Conservation (phyloP, 192 early-diverging fungal genomes). For the Physocladia obscura region DNA sequence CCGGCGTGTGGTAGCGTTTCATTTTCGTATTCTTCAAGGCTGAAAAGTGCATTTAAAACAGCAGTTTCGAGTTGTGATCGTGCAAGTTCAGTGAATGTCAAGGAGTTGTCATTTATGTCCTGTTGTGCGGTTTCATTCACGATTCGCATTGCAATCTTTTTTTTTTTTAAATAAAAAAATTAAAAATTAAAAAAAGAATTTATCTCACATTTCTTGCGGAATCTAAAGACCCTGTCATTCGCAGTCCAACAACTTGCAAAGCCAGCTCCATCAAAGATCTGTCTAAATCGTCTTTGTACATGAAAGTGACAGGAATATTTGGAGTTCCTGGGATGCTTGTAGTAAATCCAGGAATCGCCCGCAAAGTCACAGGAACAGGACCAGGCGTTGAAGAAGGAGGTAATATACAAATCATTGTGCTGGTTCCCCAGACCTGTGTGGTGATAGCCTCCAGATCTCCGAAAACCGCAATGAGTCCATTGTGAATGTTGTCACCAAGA, state of each 20-base stretch:
- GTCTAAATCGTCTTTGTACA: constrained; percentile 73
- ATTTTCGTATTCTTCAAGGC: not conserved
- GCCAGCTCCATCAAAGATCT: constrained; percentile 87
- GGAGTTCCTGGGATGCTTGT: not conserved
- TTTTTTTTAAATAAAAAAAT: not conserved
- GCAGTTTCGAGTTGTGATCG: constrained; percentile 21
- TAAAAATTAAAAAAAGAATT: not conserved
- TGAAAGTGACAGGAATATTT: constrained; percentile 34
- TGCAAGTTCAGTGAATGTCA: constrained; percentile 8
- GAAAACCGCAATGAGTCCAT: constrained; percentile 74
- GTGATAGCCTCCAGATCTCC: constrained; percentile 70
- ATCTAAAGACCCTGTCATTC: constrained; percentile 77
- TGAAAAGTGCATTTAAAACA: constrained; percentile 8
- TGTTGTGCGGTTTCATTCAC: constrained; percentile 44
- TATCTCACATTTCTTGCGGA: constrained; percentile 56
- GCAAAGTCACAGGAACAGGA: constrained; percentile 58
- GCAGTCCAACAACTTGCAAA: constrained; percentile 82
- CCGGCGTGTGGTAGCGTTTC: not conserved
- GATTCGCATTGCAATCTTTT: constrained; percentile 68
- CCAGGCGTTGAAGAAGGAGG: constrained; percentile 77
- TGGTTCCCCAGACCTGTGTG: constrained; percentile 77
- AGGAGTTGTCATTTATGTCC: constrained; percentile 15
- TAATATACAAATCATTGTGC: constrained; percentile 77
- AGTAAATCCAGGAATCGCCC: constrained; percentile 31
- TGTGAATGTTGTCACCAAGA: constrained; percentile 77